A percentile compares a stretch with the other conserved stretches of the same genome.
These are phyloP conservation scores for Colletotrichum costaricense DNA, from an alignment of 2,329 filamentous ascomycete species.

Conservation along the genomic window DNA sequence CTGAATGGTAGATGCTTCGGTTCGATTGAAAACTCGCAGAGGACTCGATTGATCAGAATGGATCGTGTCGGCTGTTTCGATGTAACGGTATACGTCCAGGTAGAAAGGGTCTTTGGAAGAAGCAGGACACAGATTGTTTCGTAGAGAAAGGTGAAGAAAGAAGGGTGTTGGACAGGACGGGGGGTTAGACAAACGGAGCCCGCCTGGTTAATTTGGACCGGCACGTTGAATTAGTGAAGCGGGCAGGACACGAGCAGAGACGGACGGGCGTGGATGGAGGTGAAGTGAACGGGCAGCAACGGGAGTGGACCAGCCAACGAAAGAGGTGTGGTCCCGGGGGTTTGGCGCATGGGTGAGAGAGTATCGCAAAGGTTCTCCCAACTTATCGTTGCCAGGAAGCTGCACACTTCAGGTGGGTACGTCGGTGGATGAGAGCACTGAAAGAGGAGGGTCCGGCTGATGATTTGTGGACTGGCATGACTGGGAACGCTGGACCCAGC, in stretches of 20 bases:
- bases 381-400: neutral
- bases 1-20: neutral
- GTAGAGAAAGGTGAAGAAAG: neutral
- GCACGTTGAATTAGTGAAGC: conserved; percentile 18
- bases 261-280: conserved; percentile 15
- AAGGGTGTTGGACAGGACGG: neutral
- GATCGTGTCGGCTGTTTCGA: neutral
- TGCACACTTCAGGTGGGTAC: conserved; percentile 9
- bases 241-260: neutral
- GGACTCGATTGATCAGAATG: conserved; percentile 1
- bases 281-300: conserved; percentile 29
- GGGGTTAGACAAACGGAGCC: conserved; percentile 1
- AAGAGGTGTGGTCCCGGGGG: conserved; percentile 1
- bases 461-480: neutral
- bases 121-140: neutral
- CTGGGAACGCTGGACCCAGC: conserved; percentile 6
- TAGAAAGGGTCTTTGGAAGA: neutral
- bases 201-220: neutral
- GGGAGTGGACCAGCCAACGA: conserved; percentile 11
- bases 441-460: neutral
- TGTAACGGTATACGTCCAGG: neutral
- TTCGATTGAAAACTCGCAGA: neutral
- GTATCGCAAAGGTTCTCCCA: conserved; percentile 6
- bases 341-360: neutral
- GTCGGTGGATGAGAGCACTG: neutral